Evolutionary conservation across 345 rosid species (phyloP).

Genomic region (Eucalyptus shirleyi): DNA sequence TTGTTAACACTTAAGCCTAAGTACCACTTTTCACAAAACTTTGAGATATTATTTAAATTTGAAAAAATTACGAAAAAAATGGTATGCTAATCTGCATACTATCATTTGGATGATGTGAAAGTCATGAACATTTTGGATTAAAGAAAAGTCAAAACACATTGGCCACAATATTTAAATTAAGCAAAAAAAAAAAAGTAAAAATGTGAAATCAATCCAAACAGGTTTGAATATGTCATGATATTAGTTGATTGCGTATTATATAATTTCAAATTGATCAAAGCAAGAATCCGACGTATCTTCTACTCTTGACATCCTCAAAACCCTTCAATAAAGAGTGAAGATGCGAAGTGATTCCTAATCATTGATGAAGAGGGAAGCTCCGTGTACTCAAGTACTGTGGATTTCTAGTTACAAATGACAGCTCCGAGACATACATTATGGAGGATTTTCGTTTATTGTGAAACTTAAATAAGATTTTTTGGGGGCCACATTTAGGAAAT

Average conservation of each 20-base stretch:
- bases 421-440: not conserved
- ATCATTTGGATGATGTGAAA: not conserved
- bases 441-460: not conserved
- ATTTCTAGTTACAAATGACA: not conserved
- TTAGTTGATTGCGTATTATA: not conserved
- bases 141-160: not conserved
- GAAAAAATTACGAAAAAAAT: too few species aligned
- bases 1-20: not conserved
- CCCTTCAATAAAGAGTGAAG: not conserved
- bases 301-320: not conserved
- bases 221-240: not conserved
- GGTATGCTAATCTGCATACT: too few species aligned
- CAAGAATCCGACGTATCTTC: not conserved
- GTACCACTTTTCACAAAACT: not conserved
- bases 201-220: not conserved
- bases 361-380: not conserved
- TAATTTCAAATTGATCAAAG: not conserved
- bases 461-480: not conserved
- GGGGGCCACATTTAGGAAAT: not conserved
- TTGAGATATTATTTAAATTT: not conserved
- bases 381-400: not conserved
- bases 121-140: not conserved
- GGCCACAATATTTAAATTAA: not conserved
- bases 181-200: not conserved
- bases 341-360: not conserved